phyloP scores from a whole-genome alignment of 306 rosid genomes.

The Sesbania bispinosa region DNA sequence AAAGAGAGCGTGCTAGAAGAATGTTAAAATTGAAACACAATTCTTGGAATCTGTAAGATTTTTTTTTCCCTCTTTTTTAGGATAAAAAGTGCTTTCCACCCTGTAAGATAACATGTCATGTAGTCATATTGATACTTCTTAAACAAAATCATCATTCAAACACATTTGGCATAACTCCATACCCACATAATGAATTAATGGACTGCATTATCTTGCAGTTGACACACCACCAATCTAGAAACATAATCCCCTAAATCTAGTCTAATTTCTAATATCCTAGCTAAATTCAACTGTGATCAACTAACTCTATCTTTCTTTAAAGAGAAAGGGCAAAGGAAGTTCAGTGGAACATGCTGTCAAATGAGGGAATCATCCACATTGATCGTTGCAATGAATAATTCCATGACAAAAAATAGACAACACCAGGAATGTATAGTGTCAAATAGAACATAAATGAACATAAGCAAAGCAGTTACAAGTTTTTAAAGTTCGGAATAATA shows the following conservation, averaged over 20 bases:
- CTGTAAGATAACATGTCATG: slow-evolving; percentile 2
- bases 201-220: background rate
- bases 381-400: background rate
- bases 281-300: background rate
- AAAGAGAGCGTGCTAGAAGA: background rate
- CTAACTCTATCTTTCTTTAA: background rate
- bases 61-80: background rate
- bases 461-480: background rate
- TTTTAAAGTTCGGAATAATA: background rate
- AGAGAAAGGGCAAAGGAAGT: background rate
- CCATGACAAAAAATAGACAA: background rate
- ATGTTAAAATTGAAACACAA: background rate
- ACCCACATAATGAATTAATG: slow-evolving; percentile 14
- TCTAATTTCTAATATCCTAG: background rate
- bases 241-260: background rate
- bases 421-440: background rate
- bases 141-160: background rate
- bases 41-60: background rate
- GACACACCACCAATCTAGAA: background rate
- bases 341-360: background rate
- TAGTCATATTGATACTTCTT: background rate
- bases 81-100: background rate
- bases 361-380: background rate
- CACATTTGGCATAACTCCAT: background rate
- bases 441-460: background rate